Evolutionary conservation across 306 rosid genomes (phyloP).

Genomic region (Prinsepia uniflora): DNA sequence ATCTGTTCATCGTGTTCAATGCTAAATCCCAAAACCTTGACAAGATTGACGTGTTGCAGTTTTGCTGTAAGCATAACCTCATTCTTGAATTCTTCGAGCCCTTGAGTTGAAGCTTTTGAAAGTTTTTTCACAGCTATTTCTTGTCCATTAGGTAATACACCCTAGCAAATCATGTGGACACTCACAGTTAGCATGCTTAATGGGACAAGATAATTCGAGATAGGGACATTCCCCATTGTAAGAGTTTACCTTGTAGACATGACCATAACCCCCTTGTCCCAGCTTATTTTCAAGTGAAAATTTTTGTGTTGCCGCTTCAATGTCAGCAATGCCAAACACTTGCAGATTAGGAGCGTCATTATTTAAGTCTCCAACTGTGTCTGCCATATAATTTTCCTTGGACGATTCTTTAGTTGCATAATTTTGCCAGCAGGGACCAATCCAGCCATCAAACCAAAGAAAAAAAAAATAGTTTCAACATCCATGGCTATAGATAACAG

Average conservation of each 20-base stretch:
- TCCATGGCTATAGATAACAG: background rate
- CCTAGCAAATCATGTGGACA: slow-evolving; percentile 13
- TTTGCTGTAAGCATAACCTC: too few relatives aligned
- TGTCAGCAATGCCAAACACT: slow-evolving; percentile 19
- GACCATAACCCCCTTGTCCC: slow-evolving; percentile 58
- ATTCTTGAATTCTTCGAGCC: slow-evolving; percentile 34
- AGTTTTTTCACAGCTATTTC: slow-evolving; percentile 35
- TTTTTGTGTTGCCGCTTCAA: slow-evolving; percentile 28
- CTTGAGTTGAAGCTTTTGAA: slow-evolving; percentile 33
- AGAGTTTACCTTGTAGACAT: slow-evolving; percentile 38
- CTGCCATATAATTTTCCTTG: background rate
- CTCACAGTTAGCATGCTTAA: background rate
- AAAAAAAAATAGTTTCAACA: background rate
- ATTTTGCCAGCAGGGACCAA: too few relatives aligned
- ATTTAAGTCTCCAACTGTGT: slow-evolving; percentile 21
- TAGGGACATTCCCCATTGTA: background rate
- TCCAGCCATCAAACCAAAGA: too few relatives aligned
- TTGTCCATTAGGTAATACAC: slow-evolving; percentile 25
- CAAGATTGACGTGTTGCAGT: too few relatives aligned
- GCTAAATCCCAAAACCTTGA: too few relatives aligned
- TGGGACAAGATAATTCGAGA: background rate
- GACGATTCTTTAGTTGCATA: slow-evolving; percentile 10
- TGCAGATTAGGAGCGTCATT: slow-evolving; percentile 27
- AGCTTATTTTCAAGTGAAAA: slow-evolving; percentile 45
- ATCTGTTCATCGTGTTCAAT: too few relatives aligned